Conservation (phyloP, 2,329 filamentous ascomycete genomes). For the Fusarium sp. region DNA sequence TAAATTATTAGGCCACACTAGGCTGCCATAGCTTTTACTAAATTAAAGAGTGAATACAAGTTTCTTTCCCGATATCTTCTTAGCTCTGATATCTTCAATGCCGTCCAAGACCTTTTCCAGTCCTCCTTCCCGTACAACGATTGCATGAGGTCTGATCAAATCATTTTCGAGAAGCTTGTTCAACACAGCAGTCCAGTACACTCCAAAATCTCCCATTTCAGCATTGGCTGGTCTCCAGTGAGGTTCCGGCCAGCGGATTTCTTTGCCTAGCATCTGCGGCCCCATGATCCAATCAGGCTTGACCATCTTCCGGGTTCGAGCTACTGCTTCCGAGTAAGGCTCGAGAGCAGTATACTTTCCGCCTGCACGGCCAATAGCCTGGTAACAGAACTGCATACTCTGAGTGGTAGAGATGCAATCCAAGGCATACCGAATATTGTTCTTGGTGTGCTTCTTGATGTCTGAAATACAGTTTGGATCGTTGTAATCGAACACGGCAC, state of each 20-base stretch:
- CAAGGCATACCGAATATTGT: background rate
- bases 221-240: background rate
- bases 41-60: too few species aligned
- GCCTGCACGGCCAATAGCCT: background rate
- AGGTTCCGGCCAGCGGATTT: background rate
- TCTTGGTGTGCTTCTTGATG: background rate
- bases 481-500: constrained; percentile 16
- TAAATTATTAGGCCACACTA: too few species aligned
- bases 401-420: constrained; percentile 1
- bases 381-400: constrained; percentile 12
- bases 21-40: too few species aligned
- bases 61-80: background rate
- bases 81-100: background rate
- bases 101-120: background rate
- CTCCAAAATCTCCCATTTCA: background rate
- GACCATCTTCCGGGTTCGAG: background rate
- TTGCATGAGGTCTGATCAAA: background rate
- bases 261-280: too few species aligned
- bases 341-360: background rate
- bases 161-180: background rate
- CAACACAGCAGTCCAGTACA: background rate
- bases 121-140: background rate
- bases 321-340: background rate
- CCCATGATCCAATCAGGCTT: background rate
- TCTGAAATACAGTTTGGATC: background rate